These are phyloP conservation scores for Phaeosphaeriaceae sp. DNA, from an alignment of 2,329 filamentous ascomycete species.

Conservation along the genomic window DNA sequence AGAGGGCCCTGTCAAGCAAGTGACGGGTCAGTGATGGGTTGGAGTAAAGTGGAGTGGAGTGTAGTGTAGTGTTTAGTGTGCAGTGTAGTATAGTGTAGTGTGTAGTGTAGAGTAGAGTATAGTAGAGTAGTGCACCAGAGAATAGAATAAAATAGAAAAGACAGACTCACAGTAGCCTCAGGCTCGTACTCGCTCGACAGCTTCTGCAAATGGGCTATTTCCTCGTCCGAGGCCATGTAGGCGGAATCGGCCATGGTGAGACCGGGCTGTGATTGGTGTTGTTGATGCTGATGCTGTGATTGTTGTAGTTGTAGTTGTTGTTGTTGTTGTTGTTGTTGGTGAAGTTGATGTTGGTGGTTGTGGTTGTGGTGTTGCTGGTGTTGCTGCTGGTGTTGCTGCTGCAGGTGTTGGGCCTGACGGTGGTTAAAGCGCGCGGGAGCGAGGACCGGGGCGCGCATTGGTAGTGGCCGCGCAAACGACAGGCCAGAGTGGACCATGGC, in stretches of 20 bases:
- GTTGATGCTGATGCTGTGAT: no score
- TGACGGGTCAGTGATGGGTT: conserved; percentile 27
- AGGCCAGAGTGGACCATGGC: conserved; percentile 31
- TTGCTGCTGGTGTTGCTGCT: conserved; percentile 42
- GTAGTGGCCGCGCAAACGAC: conserved; percentile 50
- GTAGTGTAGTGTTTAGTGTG: no score
- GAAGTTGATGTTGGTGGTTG: conserved; percentile 31
- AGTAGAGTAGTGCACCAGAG: no score
- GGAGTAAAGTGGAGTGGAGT: no score
- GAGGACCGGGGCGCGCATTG: conserved; percentile 50
- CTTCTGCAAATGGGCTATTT: conserved; percentile 67
- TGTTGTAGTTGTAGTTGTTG: conserved; percentile 19
- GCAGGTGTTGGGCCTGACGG: conserved; percentile 41
- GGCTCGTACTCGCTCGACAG: conserved; percentile 67
- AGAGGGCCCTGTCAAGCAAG: conserved; percentile 85
- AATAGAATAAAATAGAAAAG: no score
- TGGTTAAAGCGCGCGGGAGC: conserved; percentile 41
- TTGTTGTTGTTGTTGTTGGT: conserved; percentile 36
- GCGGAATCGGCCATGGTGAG: conserved; percentile 47
- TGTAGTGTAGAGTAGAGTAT: no score
- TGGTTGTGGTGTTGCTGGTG: conserved; percentile 49
- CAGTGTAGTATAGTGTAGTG: no score
- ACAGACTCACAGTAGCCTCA: conserved; percentile 59
- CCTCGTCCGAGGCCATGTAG: conserved; percentile 55
- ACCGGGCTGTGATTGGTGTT: no score